Evolutionary conservation across 441 rosid species (phyloP), one percentile per base, ranked within the genome.

Genomic region (Pelargonium cotyledonis): DNA sequence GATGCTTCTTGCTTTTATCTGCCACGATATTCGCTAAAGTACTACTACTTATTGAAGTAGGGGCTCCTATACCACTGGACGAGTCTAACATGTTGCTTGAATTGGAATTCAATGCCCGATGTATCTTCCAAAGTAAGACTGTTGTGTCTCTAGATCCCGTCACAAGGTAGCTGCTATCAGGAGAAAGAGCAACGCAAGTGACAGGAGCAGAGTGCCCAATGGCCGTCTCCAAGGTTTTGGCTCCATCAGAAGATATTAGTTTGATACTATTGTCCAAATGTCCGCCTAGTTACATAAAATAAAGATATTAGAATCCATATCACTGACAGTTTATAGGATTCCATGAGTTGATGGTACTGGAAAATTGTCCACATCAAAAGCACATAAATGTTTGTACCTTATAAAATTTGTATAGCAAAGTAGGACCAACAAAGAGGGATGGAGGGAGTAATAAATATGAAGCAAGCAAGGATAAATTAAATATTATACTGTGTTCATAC

Each of bases 221-320:
- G 38, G 99, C 99, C 38, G 86, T 86, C 82, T 95, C 98, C 65
- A 95, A 76, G 40, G 96, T 87, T 83, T 86, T 92, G 72, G 97
- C 99, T 68, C 90, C 95, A 74, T 92, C 98, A 55, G 94, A 72
- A 68, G 99, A 88, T 75, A 95, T 65, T 43, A 95, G 75, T 85
- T 90, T 95, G 83, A 92, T 81, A 72, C 98, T 92, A 71, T 85
- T 92, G 84, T 95, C 99, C 8, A 81, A 94, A 77, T 95, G 98
- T 58, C 99, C 99, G 75, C n/a, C n/a, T n/a, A n/a, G n/a, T n/a
- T n/a, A n/a, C n/a, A n/a, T n/a, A n/a, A n/a, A n/a, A n/a, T n/a
- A 26, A 26, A 26, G 2, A n/a, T n/a, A n/a, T n/a, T n/a, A n/a
- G n/a, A n/a, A n/a, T n/a, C n/a, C n/a, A n/a, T n/a, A n/a, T n/a